phyloP scores from a whole-genome alignment of 495 filamentous ascomycete genomes.

The Talaromyces borbonicus region DNA sequence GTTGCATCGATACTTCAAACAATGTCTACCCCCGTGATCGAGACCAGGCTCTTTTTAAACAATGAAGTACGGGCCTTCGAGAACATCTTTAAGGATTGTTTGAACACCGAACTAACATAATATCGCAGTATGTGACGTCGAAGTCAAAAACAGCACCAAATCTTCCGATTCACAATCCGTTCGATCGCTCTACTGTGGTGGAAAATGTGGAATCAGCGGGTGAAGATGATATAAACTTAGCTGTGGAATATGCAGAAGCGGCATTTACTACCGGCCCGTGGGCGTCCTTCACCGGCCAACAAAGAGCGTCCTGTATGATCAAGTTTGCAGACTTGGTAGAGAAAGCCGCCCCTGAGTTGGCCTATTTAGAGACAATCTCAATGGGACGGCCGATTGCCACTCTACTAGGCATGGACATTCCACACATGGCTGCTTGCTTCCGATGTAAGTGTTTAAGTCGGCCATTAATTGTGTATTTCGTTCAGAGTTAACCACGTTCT shows the following conservation, averaged over 20 bases:
- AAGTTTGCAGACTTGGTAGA: constrained; percentile 28
- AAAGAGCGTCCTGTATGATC: constrained; percentile 34
- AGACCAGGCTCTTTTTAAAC: constrained; percentile 21
- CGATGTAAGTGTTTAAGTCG: constrained; percentile 9
- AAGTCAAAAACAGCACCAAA: neutral
- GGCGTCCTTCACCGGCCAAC: constrained; percentile 29
- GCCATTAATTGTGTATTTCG: neutral
- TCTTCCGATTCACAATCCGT: neutral
- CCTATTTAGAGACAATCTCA: constrained; percentile 22
- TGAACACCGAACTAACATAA: neutral
- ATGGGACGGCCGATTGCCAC: constrained; percentile 15
- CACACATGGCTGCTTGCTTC: constrained; percentile 14
- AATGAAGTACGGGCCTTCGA: constrained; percentile 15
- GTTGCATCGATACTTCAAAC: too few species aligned
- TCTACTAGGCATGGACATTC: constrained; percentile 17
- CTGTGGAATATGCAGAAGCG: constrained; percentile 40
- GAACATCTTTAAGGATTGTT: neutral
- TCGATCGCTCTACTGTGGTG: neutral
- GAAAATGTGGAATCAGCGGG: constrained; percentile 11
- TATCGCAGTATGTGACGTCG: neutral
- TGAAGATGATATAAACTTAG: constrained; percentile 36
- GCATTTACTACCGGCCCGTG: constrained; percentile 15
- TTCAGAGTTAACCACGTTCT: neutral
- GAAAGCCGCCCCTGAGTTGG: constrained; percentile 15
- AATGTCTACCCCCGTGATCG: too few species aligned